Base-by-base conservation (phyloP, 2,329 filamentous ascomycete genomes). In the Zymoseptoria brevis region DNA sequence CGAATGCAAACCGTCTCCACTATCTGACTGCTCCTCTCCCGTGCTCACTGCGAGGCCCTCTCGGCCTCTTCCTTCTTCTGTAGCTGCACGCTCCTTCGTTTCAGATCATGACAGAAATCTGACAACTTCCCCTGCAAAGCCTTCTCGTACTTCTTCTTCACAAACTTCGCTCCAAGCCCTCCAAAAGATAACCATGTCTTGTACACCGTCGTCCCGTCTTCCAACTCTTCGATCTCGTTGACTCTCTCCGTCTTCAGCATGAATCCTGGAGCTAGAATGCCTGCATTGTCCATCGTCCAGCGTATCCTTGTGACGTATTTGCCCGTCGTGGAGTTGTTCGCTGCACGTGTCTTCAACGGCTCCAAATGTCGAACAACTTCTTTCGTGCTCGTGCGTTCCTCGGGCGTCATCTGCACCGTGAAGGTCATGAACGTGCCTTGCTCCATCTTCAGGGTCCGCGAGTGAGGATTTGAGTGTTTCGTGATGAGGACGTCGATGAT, bases 171-270 rank as follows among this genome's bases (percentile, higher is more conserved):
- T 55, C 75, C 50, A 58, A 73, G 68, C 6, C 78, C 79, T 11
- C 64, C 67, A 66, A 79, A 77, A 4, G 69, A 71, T 67, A 79
- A 75, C 78, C 78, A 80, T 59, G 75, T 78, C 57, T 71, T 67
- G 53, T 71, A 73, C n/a, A 64, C 64, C 66, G 68, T 74, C 67
- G 55, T 62, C 67, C 60, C 61, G 7, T 54, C 41, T 54, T 70
- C 69, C 35, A 71, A 71, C 58, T 76, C 75, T 19, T 68, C 67
- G 41, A 81, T 69, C 69, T 80, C 78, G 62, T 80, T 77, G n/a
- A 78, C 75, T 9, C 77, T 68, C 64, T 80, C 77, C 29, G 75
- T 73, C 54, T 67, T 71, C 56, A 80, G 58, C 19, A 80, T 29
- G 50, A 70, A 71, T 1, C 63, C 63, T 0, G 71, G 70, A 8